phyloP scores from a whole-genome alignment of 2,329 filamentous ascomycete genomes.

The Neofusicoccum cordaticola region DNA sequence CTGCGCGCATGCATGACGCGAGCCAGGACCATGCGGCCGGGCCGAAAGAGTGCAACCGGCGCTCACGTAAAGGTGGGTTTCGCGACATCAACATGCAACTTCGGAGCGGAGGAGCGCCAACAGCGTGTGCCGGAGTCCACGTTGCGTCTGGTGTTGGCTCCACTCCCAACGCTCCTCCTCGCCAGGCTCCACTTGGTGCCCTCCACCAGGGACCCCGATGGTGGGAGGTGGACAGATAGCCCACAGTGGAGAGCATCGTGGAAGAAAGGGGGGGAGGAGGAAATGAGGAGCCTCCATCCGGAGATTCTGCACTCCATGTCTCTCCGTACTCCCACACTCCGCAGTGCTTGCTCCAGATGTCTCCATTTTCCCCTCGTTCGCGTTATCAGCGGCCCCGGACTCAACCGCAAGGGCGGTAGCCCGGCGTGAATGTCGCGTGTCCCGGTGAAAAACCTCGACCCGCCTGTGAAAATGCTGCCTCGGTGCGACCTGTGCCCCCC shows the following conservation, averaged over 20 bases:
- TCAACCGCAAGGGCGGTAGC: background rate
- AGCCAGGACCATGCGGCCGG: conserved; percentile 2
- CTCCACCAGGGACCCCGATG: conserved; percentile 3
- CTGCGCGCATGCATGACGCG: conserved; percentile 10
- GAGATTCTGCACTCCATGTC: conserved; percentile 12
- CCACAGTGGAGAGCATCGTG: conserved; percentile 4
- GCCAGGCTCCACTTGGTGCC: background rate
- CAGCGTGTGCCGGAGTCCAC: background rate
- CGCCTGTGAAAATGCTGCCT: background rate
- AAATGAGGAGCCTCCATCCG: conserved; percentile 11
- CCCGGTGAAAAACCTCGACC: background rate
- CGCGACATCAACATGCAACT: conserved; percentile 13
- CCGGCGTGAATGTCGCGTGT: background rate
- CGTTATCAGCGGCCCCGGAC: conserved; percentile 11
- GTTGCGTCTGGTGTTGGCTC: background rate
- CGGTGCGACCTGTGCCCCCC: conserved; percentile 15
- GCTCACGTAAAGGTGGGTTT: conserved; percentile 11
- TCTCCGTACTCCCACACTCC: conserved; percentile 11
- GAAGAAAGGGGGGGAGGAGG: conserved; percentile 3
- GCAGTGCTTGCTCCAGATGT: conserved; percentile 10
- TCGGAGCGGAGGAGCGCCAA: conserved; percentile 2
- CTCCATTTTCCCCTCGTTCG: conserved; percentile 9
- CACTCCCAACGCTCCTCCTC: background rate
- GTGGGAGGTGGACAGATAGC: conserved; percentile 1
- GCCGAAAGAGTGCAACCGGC: background rate